Percentiles rank a stretch among this genome's conserved stretches.
These are phyloP conservation scores for Metarhizium rileyi DNA, from an alignment of 2,329 filamentous ascomycete genomes.

Conservation along the genomic window DNA sequence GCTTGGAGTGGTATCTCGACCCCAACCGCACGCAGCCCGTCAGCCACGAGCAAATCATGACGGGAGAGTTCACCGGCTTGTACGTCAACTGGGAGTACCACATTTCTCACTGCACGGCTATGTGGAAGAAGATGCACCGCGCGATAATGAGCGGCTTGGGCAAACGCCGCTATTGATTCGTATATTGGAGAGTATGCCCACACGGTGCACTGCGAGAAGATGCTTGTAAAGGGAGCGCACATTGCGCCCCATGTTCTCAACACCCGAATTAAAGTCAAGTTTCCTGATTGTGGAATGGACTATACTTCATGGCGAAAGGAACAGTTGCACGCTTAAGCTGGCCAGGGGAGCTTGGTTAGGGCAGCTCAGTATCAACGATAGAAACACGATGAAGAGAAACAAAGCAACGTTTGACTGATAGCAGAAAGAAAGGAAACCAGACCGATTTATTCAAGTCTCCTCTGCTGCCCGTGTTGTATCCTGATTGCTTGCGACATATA, in stretches of 20 bases:
- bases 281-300: too few species aligned
- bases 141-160: constrained; percentile 1
- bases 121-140: constrained; percentile 8
- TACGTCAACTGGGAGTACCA: constrained; percentile 9
- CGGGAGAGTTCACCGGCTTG: constrained; percentile 3
- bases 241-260: background rate
- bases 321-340: too few species aligned
- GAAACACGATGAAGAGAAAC: too few species aligned
- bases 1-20: constrained; percentile 3
- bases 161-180: constrained; percentile 1
- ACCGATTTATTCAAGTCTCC: too few species aligned
- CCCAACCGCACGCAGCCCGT: constrained; percentile 3
- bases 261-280: background rate
- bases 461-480: too few species aligned
- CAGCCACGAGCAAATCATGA: constrained; percentile 2
- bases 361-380: too few species aligned
- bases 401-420: too few species aligned
- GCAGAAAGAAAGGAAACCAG: too few species aligned
- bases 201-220: background rate
- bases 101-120: constrained; percentile 4
- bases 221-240: background rate
- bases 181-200: constrained; percentile 2
- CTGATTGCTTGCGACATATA: too few species aligned
- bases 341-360: too few species aligned
- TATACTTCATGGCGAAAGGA: too few species aligned